A percentile compares a stretch with the other conserved stretches of the same genome.
Evolutionary conservation across 768 basidiomycete species (phyloP).

Genomic region (Mycena albidolilacea): DNA sequence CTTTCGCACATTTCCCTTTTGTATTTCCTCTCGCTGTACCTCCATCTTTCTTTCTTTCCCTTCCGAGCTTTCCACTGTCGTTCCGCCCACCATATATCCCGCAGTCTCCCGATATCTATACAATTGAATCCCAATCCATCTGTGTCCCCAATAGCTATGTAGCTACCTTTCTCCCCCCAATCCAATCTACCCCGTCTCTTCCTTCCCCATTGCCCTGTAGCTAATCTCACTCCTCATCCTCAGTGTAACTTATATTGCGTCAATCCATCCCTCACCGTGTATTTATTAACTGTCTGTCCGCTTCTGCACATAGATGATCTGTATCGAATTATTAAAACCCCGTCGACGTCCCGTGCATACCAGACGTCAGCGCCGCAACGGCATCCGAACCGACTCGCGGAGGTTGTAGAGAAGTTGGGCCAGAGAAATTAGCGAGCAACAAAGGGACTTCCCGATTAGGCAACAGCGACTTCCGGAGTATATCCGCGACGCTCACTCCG

Average conservation of each 20-base stretch:
- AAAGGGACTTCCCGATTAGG: conserved; percentile 26
- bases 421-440: background rate
- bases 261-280: background rate
- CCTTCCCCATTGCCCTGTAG: background rate
- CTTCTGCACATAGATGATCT: conserved; percentile 18
- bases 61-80: background rate
- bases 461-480: background rate
- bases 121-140: too few species aligned
- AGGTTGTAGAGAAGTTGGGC: background rate
- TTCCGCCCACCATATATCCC: conserved; percentile 4
- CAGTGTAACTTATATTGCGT: conserved; percentile 10
- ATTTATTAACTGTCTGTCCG: conserved; percentile 16
- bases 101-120: background rate
- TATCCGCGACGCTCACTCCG: background rate
- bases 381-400: conserved; percentile 3
- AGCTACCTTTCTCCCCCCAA: too few species aligned
- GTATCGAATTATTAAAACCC: conserved; percentile 6
- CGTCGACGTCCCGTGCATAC: background rate
- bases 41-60: background rate
- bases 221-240: background rate
- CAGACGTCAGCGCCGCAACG: background rate
- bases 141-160: too few species aligned
- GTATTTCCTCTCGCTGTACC: conserved; percentile 2
- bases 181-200: background rate
- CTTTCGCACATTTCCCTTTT: background rate